These are phyloP conservation scores for Anethum foeniculum DNA, from an alignment of 140 eudicot genomes.

Conservation along the genomic window DNA sequence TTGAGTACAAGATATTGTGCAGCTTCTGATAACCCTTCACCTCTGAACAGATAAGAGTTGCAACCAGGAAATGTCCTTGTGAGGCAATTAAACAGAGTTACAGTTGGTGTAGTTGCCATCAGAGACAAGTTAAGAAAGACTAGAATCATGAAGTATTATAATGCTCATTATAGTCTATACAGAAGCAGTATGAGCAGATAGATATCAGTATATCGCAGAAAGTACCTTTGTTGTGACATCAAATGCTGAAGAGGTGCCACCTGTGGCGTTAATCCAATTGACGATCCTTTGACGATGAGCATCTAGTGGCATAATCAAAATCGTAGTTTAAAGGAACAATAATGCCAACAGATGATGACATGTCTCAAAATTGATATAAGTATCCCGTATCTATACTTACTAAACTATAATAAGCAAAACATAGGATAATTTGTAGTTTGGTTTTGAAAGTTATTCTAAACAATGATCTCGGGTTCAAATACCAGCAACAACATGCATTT, in stretches of 20 bases:
- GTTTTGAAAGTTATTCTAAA: no score
- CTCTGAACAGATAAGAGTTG: not conserved
- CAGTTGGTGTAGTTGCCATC: not conserved
- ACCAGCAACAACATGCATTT: no score
- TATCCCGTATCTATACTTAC: no score
- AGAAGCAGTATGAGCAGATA: not conserved
- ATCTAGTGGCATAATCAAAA: conserved; percentile 25
- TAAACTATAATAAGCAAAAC: no score
- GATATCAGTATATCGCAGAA: conserved; percentile 1
- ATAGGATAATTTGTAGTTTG: no score
- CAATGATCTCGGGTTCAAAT: no score
- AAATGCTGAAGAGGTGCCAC: conserved; percentile 59
- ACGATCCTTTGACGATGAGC: conserved; percentile 68
- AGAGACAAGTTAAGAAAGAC: not conserved
- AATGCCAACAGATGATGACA: conserved; percentile 2
- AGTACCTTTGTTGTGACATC: conserved; percentile 67
- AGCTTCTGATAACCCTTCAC: not conserved
- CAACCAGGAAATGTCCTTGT: not conserved
- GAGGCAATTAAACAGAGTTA: not conserved
- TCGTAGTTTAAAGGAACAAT: conserved; percentile 6
- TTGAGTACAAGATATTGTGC: not conserved
- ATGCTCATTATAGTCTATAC: not conserved
- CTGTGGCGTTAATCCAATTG: conserved; percentile 69
- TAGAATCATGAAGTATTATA: conserved; percentile 6
- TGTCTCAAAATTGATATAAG: not conserved